Percentiles rank a stretch among this genome's conserved stretches.
phyloP scores from a whole-genome alignment of 768 basidiomycete species.

The Coprinellus micaceus region DNA sequence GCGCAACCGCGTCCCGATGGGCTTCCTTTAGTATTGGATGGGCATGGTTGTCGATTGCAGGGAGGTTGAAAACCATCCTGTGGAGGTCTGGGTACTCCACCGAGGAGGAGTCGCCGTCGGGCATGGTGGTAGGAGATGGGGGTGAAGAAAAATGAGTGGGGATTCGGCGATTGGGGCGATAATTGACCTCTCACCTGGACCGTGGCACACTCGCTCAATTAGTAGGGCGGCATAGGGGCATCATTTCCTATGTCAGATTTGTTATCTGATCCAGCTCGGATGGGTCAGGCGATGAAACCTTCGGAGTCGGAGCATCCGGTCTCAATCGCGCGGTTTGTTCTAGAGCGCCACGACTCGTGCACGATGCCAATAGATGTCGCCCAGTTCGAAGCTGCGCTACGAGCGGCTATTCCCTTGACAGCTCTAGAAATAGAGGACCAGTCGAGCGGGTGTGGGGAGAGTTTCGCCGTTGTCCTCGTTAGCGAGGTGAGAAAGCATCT shows the following conservation, averaged over 20 bases:
- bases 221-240: neutral
- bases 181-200: neutral
- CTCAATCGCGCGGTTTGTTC: too few relatives aligned
- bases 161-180: neutral
- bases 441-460: constrained; percentile 79
- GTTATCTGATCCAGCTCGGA: constrained; percentile 2
- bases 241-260: neutral
- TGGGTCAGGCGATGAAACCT: too few relatives aligned
- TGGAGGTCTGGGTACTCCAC: constrained; percentile 21
- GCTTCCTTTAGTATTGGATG: constrained; percentile 59
- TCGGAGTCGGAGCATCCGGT: too few relatives aligned
- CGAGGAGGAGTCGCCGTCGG: neutral
- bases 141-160: neutral
- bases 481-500: constrained; percentile 51
- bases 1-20: constrained; percentile 43
- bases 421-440: constrained; percentile 73
- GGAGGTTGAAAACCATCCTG: constrained; percentile 33
- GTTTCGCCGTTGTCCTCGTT: constrained; percentile 69
- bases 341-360: constrained; percentile 1
- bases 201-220: neutral
- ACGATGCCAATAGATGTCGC: constrained; percentile 57
- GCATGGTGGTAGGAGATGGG: neutral
- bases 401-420: constrained; percentile 52
- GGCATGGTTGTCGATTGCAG: constrained; percentile 77
- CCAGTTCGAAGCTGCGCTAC: constrained; percentile 62